A percentile compares a stretch with the other conserved stretches of the same genome.
phyloP scores from a whole-genome alignment of 352 stramenopile genomes.

The Thalassiosira livingstoniorum region DNA sequence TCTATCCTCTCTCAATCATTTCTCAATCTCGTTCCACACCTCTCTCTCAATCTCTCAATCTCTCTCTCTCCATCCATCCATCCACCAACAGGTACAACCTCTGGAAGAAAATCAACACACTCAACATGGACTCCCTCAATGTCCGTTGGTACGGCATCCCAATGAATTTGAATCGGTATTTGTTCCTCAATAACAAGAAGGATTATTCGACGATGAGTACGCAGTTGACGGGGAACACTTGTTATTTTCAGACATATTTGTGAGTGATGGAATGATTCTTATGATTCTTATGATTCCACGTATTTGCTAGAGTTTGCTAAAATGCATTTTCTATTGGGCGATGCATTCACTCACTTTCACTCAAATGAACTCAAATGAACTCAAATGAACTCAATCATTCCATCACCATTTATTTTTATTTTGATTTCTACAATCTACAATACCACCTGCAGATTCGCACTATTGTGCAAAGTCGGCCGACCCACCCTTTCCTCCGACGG shows the following conservation, averaged over 20 bases:
- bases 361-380: not conserved
- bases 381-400: not conserved
- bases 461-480: conserved; percentile 68
- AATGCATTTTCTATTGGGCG: no score
- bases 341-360: no score
- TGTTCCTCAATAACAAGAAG: conserved; percentile 64
- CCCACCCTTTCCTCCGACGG: conserved; percentile 49
- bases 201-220: conserved; percentile 57
- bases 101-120: conserved; percentile 69
- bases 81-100: conserved; percentile 33
- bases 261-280: conserved; percentile 32
- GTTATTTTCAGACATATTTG: conserved; percentile 76
- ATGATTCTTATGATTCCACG: not conserved
- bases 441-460: conserved; percentile 56
- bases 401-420: no score
- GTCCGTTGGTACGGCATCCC: conserved; percentile 45
- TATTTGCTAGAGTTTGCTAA: not conserved
- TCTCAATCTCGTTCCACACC: no score
- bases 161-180: conserved; percentile 57
- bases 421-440: no score
- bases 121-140: conserved; percentile 18
- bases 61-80: not conserved
- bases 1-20: no score
- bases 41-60: no score
- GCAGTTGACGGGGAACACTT: conserved; percentile 73